phyloP scores from a whole-genome alignment of 2,329 filamentous ascomycete genomes.

The Epichloe hybrida region DNA sequence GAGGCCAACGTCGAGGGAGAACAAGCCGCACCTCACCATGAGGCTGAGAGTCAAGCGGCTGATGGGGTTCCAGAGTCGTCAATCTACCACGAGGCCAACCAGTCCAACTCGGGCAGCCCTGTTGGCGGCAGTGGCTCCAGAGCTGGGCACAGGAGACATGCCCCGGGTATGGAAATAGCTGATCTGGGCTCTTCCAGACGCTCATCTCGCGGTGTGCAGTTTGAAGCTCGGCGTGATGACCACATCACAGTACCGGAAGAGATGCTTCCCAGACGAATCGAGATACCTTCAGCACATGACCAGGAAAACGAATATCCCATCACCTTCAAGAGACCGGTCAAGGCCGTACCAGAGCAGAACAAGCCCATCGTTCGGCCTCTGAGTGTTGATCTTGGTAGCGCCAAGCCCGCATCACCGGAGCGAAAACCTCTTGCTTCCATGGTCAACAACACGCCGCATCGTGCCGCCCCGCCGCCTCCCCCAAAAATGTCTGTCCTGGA shows the following conservation, averaged over 20 bases:
- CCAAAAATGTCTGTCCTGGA: conserved; percentile 97
- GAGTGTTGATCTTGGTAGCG: conserved; percentile 27
- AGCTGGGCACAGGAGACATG: conserved; percentile 26
- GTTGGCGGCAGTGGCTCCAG: conserved; percentile 34
- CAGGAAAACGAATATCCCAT: conserved; percentile 75
- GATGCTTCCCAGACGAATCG: conserved; percentile 24
- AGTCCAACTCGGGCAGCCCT: conserved; percentile 45
- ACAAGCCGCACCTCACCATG: conserved; percentile 24
- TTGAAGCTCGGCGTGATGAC: conserved; percentile 11
- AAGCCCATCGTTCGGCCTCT: conserved; percentile 39
- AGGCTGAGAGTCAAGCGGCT: conserved; percentile 27
- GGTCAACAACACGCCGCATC: conserved; percentile 57
- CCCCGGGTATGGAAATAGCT: conserved; percentile 23
- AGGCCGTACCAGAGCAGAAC: conserved; percentile 37
- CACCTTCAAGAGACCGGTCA: conserved; percentile 50
- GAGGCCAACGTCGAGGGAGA: conserved; percentile 32
- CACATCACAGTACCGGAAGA: conserved; percentile 8
- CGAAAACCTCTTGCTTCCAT: conserved; percentile 41
- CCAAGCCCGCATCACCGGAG: conserved; percentile 35
- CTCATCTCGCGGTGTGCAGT: conserved; percentile 15
- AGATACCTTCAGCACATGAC: conserved; percentile 52
- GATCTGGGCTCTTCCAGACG: conserved; percentile 18
- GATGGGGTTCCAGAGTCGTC: conserved; percentile 28
- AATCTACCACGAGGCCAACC: conserved; percentile 29
- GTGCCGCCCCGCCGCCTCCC: conserved; percentile 71